These are phyloP conservation scores for Amanita brunnescens DNA, from an alignment of 768 basidiomycete species.

Conservation along the genomic window DNA sequence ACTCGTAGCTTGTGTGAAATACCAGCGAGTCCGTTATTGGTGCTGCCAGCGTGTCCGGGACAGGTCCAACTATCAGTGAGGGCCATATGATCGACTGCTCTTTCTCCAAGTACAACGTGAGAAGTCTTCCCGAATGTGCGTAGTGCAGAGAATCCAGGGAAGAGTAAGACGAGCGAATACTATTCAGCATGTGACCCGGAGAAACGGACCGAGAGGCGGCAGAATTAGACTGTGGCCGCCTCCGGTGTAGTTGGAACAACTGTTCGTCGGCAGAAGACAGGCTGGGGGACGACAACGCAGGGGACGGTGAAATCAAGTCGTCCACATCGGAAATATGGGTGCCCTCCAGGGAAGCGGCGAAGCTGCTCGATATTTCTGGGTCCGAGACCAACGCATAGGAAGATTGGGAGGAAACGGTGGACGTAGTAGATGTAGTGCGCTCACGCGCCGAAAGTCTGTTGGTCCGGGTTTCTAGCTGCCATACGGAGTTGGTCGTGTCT, in stretches of 20 bases:
- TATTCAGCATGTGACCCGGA: conserved; percentile 45
- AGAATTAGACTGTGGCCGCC: conserved; percentile 21
- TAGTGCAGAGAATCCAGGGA: conserved; percentile 66
- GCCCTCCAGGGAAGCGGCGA: conserved; percentile 74
- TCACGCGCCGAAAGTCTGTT: conserved; percentile 50
- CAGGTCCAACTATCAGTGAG: conserved; percentile 68
- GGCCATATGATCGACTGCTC: conserved; percentile 77
- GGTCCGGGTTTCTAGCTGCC: conserved; percentile 71
- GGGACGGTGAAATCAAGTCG: conserved; percentile 44
- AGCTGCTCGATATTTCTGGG: conserved; percentile 76
- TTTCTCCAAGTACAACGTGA: conserved; percentile 78
- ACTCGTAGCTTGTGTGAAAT: conserved; percentile 39
- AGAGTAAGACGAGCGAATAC: conserved; percentile 65
- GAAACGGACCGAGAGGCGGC: conserved; percentile 46
- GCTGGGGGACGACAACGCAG: conserved; percentile 54
- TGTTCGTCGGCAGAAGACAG: conserved; percentile 52
- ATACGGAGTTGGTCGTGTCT: conserved; percentile 56
- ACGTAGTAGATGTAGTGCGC: conserved; percentile 67
- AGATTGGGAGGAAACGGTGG: conserved; percentile 69
- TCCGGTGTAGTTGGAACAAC: conserved; percentile 19
- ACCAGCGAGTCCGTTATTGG: conserved; percentile 41
- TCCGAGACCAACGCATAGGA: conserved; percentile 82
- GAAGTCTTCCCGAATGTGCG: conserved; percentile 49
- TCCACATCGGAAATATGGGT: conserved; percentile 66
- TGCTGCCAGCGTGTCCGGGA: conserved; percentile 52